Evolutionary conservation across 2,329 filamentous ascomycete genomes (phyloP).

Genomic region (Huntiella bhutanensis): DNA sequence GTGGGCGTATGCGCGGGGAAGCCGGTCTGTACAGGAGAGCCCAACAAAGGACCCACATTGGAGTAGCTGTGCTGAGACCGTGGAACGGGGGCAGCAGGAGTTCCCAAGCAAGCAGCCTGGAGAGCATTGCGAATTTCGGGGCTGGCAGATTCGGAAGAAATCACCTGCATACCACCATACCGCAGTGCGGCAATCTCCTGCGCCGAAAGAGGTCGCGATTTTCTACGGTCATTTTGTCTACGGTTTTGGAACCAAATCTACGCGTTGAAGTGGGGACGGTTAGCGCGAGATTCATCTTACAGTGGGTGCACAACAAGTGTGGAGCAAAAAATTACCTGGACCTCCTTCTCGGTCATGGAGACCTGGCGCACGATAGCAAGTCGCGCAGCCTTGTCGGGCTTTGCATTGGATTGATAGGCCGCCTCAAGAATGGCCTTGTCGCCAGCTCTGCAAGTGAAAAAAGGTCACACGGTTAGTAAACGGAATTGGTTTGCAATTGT

Average conservation of each 20-base stretch:
- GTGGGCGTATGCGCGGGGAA: conserved; percentile 14
- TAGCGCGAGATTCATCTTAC: not conserved
- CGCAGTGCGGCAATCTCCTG: conserved; percentile 51
- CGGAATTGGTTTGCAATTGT: not conserved
- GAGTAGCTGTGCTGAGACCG: conserved; percentile 13
- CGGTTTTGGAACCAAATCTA: conserved; percentile 98
- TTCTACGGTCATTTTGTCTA: conserved; percentile 78
- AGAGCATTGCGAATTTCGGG: conserved; percentile 14
- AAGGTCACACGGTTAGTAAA: conserved; percentile 11
- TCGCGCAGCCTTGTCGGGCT: conserved; percentile 79
- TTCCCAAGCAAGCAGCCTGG: conserved; percentile 14
- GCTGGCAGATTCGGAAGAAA: conserved; percentile 24
- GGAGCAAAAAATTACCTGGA: conserved; percentile 47
- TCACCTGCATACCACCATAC: conserved; percentile 33
- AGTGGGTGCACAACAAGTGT: not conserved
- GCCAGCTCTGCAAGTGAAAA: conserved; percentile 41
- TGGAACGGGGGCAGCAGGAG: conserved; percentile 15
- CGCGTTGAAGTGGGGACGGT: not conserved
- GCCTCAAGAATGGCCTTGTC: conserved; percentile 79
- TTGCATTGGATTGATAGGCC: conserved; percentile 68
- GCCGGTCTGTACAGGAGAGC: conserved; percentile 2
- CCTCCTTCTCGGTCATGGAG: conserved; percentile 82
- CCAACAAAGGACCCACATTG: not conserved
- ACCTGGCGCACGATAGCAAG: conserved; percentile 70
- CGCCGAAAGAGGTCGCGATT: conserved; percentile 63